A percentile compares a stretch with the other conserved stretches of the same genome.
Conservation (phyloP, 768 basidiomycete genomes). For the Tulasnella calospora region DNA sequence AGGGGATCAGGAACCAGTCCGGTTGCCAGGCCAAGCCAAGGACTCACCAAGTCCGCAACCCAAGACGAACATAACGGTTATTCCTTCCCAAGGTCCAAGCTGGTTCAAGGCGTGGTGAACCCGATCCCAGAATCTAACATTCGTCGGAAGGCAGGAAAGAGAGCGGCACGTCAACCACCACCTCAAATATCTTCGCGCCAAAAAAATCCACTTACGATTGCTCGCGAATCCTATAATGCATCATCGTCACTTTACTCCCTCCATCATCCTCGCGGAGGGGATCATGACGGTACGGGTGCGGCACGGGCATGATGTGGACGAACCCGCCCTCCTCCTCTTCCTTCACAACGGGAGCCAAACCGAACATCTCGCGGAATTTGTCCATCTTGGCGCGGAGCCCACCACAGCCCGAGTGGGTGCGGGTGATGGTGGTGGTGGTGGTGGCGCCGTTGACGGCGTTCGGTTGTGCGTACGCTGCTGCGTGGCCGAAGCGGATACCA, state of each 20-base stretch:
- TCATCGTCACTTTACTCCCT: not conserved
- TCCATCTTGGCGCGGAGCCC: constrained; percentile 11
- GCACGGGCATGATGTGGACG: not conserved
- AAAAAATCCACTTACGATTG: not conserved
- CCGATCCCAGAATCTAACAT: constrained; percentile 36
- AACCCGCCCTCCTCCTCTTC: constrained; percentile 6
- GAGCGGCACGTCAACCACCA: not conserved
- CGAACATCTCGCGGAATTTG: constrained; percentile 1
- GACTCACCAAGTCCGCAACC: constrained; percentile 41
- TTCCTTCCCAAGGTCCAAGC: constrained; percentile 78
- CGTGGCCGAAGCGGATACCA: constrained; percentile 15
- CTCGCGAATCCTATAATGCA: not conserved
- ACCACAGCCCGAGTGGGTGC: constrained; percentile 12
- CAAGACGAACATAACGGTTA: constrained; percentile 76
- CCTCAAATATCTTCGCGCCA: not conserved
- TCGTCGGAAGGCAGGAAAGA: not conserved
- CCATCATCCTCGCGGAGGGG: not conserved
- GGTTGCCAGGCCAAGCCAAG: not conserved
- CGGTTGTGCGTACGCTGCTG: constrained; percentile 9
- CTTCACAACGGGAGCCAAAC: not conserved
- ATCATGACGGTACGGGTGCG: not conserved
- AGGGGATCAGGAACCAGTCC: constrained; percentile 16
- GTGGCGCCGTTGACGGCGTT: not conserved
- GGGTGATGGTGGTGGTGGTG: not conserved
- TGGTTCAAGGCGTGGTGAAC: constrained; percentile 61